These are phyloP conservation scores for Sordariomycetes sp. DNA, from an alignment of 2,329 filamentous ascomycete species.

Conservation along the genomic window DNA sequence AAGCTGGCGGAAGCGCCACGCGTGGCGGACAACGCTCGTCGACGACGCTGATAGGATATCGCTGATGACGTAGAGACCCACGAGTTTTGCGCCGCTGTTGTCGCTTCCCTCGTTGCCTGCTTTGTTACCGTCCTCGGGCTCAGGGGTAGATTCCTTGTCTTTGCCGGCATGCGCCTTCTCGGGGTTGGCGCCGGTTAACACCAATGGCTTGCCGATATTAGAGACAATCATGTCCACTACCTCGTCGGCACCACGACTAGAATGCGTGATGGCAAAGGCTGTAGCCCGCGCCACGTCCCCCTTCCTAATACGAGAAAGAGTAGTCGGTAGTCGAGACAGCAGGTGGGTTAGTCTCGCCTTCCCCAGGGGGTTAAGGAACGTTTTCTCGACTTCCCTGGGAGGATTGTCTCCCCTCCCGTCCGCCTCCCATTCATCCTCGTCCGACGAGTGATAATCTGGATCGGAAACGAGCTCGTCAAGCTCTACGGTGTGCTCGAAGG, in stretches of 20 bases:
- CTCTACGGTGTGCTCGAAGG: slow-evolving; percentile 68
- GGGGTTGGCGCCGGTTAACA: slow-evolving; percentile 38
- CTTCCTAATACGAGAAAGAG: slow-evolving; percentile 62
- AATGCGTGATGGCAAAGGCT: slow-evolving; percentile 80
- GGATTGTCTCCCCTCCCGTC: slow-evolving; percentile 23
- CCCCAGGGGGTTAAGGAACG: slow-evolving; percentile 70
- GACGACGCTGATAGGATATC: slow-evolving; percentile 73
- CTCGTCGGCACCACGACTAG: slow-evolving; percentile 76
- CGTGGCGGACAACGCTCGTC: slow-evolving; percentile 67
- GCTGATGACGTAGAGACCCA: slow-evolving; percentile 66
- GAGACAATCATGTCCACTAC: slow-evolving; percentile 80
- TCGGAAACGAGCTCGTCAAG: slow-evolving; percentile 76
- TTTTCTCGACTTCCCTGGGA: slow-evolving; percentile 33
- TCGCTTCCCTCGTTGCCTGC: slow-evolving; percentile 34
- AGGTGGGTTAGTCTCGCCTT: slow-evolving; percentile 78
- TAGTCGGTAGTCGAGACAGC: slow-evolving; percentile 70
- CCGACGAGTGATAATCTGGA: slow-evolving; percentile 75
- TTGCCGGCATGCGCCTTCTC: slow-evolving; percentile 33
- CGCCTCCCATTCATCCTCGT: slow-evolving; percentile 65
- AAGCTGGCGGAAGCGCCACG: slow-evolving; percentile 76
- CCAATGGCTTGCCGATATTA: slow-evolving; percentile 71
- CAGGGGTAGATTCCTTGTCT: slow-evolving; percentile 30
- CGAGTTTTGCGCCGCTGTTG: slow-evolving; percentile 61
- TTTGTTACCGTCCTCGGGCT: slow-evolving; percentile 26
- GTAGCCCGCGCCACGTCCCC: slow-evolving; percentile 82